Conservation (phyloP, 1,284 basidiomycete genomes). For the Heterobasidion irregulare region DNA sequence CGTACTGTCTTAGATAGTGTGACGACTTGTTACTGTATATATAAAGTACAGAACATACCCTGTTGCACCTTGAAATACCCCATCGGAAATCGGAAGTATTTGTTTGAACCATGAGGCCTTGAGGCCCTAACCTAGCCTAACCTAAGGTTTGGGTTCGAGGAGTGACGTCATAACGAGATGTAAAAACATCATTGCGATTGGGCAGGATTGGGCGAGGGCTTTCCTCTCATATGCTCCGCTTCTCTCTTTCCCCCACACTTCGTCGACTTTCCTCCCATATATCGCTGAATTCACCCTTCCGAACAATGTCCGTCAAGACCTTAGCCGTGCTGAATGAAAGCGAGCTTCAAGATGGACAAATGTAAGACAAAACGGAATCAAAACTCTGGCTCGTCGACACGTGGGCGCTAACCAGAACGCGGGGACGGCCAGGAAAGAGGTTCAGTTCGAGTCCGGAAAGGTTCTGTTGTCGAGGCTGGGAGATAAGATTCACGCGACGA, state of each 20-base stretch:
- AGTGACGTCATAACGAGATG: not conserved
- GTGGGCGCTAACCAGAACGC: slow-evolving; percentile 1
- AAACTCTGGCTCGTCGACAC: not conserved
- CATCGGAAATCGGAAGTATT: too few species aligned
- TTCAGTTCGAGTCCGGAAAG: slow-evolving; percentile 75
- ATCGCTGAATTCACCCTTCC: not conserved
- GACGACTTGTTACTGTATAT: too few species aligned
- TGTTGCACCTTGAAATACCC: too few species aligned
- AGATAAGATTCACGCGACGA: slow-evolving; percentile 71
- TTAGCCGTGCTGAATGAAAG: slow-evolving; percentile 56
- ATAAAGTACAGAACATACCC: too few species aligned
- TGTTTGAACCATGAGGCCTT: not conserved
- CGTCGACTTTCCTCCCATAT: not conserved
- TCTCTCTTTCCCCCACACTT: not conserved
- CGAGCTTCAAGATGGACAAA: slow-evolving; percentile 72
- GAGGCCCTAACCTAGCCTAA: not conserved
- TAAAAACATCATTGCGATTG: not conserved
- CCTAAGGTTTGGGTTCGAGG: not conserved
- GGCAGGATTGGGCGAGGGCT: not conserved
- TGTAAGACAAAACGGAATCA: slow-evolving; percentile 34
- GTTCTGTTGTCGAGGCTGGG: slow-evolving; percentile 75
- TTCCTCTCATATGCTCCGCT: not conserved
- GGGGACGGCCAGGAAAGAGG: slow-evolving; percentile 56
- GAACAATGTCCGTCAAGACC: slow-evolving; percentile 39
- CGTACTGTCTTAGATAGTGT: too few species aligned